Evolutionary conservation across 2,329 filamentous ascomycete species (phyloP), one percentile per base, ranked within the genome.

Genomic region (Fusarium irregulare): DNA sequence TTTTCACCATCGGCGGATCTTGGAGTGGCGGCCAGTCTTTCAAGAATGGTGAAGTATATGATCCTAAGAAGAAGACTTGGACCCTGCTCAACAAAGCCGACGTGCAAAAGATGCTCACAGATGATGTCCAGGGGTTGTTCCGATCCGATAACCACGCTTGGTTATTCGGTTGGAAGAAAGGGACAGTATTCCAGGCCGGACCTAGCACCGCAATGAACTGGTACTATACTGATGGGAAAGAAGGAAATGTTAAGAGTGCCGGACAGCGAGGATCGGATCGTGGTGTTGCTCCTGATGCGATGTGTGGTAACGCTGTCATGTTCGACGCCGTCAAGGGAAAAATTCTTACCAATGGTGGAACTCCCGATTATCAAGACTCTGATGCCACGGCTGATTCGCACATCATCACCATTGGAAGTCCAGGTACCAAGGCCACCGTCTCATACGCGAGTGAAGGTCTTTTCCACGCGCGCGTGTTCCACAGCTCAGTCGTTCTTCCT

Each of bases 321-420:
- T 89, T 85, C 66, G 87, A 89, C 68, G 86, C 86, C 27, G 83
- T 87, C 59, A 81, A 83, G 4, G 87, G 87, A 34, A 87, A 88
- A 75, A 88, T 89, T 23, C 78, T 89, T 9, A 83, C 84, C 0
- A 75, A 82, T 3, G 87, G 87, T 18, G 87, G 87, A 20, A 76
- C 82, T 6, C 77, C 80, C 0, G 77, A 79, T 41, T 88, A 88
- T 70, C 77, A 83, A n/a, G 71, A 81, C 56, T 78, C 78, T n/a
- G 64, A 76, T 7, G 83, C 83, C 3, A 82, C 81, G 1, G 76
- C 75, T 4, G 81, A 82, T 65, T 84, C 85, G 0, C 82, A 86
- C 68, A 68, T 88, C 66, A 84, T 87, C 46, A 87, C 84, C 0
- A 76, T 89, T 23, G 79, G 76, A 7, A 51, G 23, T 2, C 58